Conservation (phyloP, 208 protist genomes). For the Herpetomonas samuelpessoai region DNA sequence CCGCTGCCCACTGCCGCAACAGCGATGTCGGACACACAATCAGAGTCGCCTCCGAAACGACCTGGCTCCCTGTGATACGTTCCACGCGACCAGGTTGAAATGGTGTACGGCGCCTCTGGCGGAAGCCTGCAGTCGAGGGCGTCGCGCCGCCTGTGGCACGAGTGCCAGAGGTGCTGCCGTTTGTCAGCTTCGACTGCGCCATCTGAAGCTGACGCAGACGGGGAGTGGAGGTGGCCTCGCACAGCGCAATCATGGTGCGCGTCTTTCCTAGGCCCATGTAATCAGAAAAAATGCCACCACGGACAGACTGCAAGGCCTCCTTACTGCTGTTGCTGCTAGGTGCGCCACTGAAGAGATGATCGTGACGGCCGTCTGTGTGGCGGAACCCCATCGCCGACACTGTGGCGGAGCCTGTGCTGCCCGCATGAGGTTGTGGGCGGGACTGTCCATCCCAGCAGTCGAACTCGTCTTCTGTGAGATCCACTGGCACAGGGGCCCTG, state of each 20-base stretch:
- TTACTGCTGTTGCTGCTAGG: background rate
- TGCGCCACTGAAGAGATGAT: background rate
- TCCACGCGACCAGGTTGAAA: too few relatives aligned
- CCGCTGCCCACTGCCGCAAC: conserved; percentile 63
- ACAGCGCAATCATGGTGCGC: conserved; percentile 65
- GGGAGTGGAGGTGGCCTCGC: conserved; percentile 42
- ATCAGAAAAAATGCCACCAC: conserved; percentile 70
- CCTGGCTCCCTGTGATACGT: conserved; percentile 53
- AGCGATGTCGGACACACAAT: conserved; percentile 74
- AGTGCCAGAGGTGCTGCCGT: background rate
- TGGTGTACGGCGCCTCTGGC: too few relatives aligned
- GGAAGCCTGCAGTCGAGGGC: too few relatives aligned
- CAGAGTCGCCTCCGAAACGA: conserved; percentile 60
- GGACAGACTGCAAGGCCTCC: conserved; percentile 13
- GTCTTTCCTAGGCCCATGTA: conserved; percentile 81
- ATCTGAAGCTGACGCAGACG: background rate
- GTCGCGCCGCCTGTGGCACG: too few relatives aligned
- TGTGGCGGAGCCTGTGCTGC: background rate
- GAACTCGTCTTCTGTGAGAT: background rate
- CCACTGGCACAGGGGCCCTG: background rate
- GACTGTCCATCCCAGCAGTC: too few relatives aligned
- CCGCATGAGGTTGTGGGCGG: too few relatives aligned
- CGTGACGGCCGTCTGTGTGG: background rate
- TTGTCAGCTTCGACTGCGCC: too few relatives aligned
- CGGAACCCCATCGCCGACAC: background rate